These are phyloP conservation scores for Mycena crocata DNA, from an alignment of 768 basidiomycete genomes.

Conservation along the genomic window DNA sequence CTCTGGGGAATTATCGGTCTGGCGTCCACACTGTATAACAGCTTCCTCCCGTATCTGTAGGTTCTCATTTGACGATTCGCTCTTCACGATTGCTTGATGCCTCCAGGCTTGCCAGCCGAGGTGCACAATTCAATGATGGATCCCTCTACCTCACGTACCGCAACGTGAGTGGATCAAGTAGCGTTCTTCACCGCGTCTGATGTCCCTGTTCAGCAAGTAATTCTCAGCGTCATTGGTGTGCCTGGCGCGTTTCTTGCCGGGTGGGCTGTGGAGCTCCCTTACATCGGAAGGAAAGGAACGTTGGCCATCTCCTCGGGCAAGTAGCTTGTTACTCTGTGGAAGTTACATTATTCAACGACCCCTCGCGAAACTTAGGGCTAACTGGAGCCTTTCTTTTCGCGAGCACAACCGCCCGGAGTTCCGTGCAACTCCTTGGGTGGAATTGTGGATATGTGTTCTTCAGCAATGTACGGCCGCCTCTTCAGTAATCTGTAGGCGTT, in stretches of 20 bases:
- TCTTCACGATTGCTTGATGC: background rate
- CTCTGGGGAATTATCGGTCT: slow-evolving; percentile 79
- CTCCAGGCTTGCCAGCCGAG: slow-evolving; percentile 69
- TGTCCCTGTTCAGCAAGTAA: slow-evolving; percentile 64
- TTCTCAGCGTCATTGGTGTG: slow-evolving; percentile 74
- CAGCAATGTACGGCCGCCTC: slow-evolving; percentile 58
- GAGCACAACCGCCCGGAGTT: slow-evolving; percentile 79
- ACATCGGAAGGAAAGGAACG: slow-evolving; percentile 75
- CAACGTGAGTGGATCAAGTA: slow-evolving; percentile 56
- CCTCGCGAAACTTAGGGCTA: slow-evolving; percentile 64
- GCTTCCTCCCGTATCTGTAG: slow-evolving; percentile 37
- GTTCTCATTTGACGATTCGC: background rate
- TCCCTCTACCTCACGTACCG: slow-evolving; percentile 80
- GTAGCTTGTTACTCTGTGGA: slow-evolving; percentile 41
- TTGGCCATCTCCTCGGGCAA: slow-evolving; percentile 72
- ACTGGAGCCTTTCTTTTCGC: slow-evolving; percentile 82
- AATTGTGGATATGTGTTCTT: slow-evolving; percentile 81
- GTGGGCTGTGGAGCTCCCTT: slow-evolving; percentile 73
- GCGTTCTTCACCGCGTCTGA: background rate
- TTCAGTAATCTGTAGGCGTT: background rate
- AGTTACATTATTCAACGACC: slow-evolving; percentile 56
- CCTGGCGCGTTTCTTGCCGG: slow-evolving; percentile 81
- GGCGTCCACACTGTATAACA: slow-evolving; percentile 68
- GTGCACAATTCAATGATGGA: slow-evolving; percentile 76
- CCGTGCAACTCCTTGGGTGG: slow-evolving; percentile 66